A percentile compares a stretch with the other conserved stretches of the same genome.
These are phyloP conservation scores for Trichoderma pleuroti DNA, from an alignment of 2,329 filamentous ascomycete genomes.

Conservation along the genomic window DNA sequence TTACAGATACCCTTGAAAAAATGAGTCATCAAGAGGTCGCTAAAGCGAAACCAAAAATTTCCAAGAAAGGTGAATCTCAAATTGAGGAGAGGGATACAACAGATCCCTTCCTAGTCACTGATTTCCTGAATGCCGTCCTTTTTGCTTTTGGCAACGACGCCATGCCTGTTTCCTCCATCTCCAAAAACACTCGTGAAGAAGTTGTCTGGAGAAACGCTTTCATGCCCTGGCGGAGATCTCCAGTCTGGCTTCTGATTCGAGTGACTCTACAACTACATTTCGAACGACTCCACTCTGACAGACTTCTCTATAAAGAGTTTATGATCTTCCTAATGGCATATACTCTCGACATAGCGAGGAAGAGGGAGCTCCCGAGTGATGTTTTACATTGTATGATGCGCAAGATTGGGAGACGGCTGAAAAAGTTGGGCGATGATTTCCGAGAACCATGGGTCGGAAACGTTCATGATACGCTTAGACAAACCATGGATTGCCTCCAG, in stretches of 20 bases:
- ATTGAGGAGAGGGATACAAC: conserved; percentile 48
- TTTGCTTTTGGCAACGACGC: conserved; percentile 33
- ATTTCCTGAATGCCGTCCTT: conserved; percentile 43
- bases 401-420: background rate
- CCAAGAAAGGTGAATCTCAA: background rate
- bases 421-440: background rate
- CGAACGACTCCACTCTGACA: background rate
- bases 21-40: conserved; percentile 28
- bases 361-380: background rate
- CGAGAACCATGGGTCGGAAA: background rate
- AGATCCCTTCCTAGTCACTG: conserved; percentile 49
- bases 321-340: conserved; percentile 40
- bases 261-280: conserved; percentile 17
- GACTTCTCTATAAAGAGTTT: conserved; percentile 48
- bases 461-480: background rate
- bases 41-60: conserved; percentile 17
- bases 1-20: conserved; percentile 23
- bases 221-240: conserved; percentile 46
- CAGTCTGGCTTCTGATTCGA: conserved; percentile 27
- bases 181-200: conserved; percentile 54
- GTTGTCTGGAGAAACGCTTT: conserved; percentile 38
- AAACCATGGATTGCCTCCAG: background rate
- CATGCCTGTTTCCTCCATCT: conserved; percentile 27
- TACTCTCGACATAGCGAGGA: background rate
- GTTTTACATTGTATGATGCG: background rate